A percentile compares a stretch with the other conserved stretches of the same genome.
Evolutionary conservation across 208 protist genomes (phyloP).

Genomic region (Blastocrithidia nonstop): DNA sequence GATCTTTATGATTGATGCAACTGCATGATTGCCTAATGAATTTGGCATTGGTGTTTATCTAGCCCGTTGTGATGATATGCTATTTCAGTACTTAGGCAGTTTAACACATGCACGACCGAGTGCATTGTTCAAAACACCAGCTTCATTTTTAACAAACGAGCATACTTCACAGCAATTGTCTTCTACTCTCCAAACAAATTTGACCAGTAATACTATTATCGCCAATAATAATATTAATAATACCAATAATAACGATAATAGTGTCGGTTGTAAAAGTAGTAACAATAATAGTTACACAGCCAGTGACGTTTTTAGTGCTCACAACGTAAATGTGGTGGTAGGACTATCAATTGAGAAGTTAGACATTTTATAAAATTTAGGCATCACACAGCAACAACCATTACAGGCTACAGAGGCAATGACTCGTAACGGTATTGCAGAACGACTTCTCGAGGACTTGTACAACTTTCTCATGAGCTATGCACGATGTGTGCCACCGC

Average conservation of each 20-base stretch:
- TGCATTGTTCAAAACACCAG: slow-evolving; percentile 23
- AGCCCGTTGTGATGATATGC: slow-evolving; percentile 20
- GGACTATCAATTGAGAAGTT: slow-evolving; percentile 38
- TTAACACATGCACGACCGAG: slow-evolving; percentile 37
- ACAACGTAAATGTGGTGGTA: slow-evolving; percentile 26
- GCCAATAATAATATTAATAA: too few relatives aligned
- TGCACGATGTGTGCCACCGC: slow-evolving; percentile 13
- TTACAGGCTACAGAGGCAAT: slow-evolving; percentile 26
- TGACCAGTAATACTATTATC: too few relatives aligned
- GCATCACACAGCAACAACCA: slow-evolving; percentile 15
- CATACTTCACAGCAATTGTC: too few relatives aligned
- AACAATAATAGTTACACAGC: not conserved
- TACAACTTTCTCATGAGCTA: slow-evolving; percentile 61
- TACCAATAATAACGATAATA: slow-evolving; percentile 1
- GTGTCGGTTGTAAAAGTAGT: too few relatives aligned
- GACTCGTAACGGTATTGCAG: slow-evolving; percentile 43
- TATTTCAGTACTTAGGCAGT: slow-evolving; percentile 54
- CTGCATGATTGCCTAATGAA: slow-evolving; percentile 17
- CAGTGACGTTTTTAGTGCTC: not conserved
- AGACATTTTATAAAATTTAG: slow-evolving; percentile 44
- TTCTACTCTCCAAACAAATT: too few relatives aligned
- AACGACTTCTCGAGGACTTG: slow-evolving; percentile 52
- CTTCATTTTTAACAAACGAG: slow-evolving; percentile 7
- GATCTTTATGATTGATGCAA: slow-evolving; percentile 56
- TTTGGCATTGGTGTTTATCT: slow-evolving; percentile 43